Evolutionary conservation across 73 alveolate species (phyloP).

Genomic region (Durusdinium trenchii): DNA sequence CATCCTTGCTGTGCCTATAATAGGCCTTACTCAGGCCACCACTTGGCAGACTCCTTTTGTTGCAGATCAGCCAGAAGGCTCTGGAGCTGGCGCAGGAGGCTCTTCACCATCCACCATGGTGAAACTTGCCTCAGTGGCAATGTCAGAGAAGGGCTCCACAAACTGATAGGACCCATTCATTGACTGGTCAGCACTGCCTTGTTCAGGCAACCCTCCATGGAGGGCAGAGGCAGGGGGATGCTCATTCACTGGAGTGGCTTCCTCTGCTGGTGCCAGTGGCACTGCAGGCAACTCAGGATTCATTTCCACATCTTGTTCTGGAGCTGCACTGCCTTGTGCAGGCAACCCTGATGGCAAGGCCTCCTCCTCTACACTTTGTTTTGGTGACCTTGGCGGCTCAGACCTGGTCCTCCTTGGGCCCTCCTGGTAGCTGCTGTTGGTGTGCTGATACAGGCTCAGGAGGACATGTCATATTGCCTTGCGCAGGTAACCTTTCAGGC

Average conservation of each 20-base stretch:
- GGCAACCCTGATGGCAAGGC: not conserved
- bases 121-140: not conserved
- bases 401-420: not conserved
- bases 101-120: not conserved
- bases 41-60: too few relatives aligned
- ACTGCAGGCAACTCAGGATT: not conserved
- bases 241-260: not conserved
- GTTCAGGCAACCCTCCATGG: not conserved
- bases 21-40: too few relatives aligned
- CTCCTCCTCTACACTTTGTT: not conserved
- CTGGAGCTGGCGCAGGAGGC: not conserved
- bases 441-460: not conserved
- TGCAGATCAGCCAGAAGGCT: not conserved
- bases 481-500: conserved; percentile 24
- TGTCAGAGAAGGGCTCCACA: not conserved
- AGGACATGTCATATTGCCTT: not conserved
- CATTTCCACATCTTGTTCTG: not conserved
- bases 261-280: not conserved
- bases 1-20: too few relatives aligned
- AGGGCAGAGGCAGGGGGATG: not conserved
- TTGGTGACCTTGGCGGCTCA: not conserved
- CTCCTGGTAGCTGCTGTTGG: not conserved
- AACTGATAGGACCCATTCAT: not conserved
- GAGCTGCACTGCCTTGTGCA: not conserved
- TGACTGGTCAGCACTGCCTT: not conserved